These are phyloP conservation scores for Mycena crocata DNA, from an alignment of 768 basidiomycete species.

Conservation along the genomic window DNA sequence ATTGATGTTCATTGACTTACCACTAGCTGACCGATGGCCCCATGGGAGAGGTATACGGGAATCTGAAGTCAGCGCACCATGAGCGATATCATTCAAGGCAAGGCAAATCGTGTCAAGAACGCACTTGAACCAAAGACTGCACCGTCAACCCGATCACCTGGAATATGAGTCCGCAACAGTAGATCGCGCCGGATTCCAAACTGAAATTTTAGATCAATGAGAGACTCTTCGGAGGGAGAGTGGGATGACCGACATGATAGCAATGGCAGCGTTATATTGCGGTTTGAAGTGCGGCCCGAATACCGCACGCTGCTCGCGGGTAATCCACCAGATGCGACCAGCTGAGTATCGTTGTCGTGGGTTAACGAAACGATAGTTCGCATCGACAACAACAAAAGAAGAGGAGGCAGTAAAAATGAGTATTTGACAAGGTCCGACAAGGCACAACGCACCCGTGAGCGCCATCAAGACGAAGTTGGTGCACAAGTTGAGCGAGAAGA, in stretches of 20 bases:
- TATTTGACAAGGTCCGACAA: too few species aligned
- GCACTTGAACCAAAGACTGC: slow-evolving; percentile 1
- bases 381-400: too few species aligned
- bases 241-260: slow-evolving; percentile 16
- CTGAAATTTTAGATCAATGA: not conserved
- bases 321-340: slow-evolving; percentile 26
- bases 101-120: not conserved
- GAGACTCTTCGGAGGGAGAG: not conserved
- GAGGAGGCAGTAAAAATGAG: too few species aligned
- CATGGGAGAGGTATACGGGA: slow-evolving; percentile 18
- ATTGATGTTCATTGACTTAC: not conserved
- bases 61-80: not conserved
- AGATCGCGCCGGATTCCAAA: slow-evolving; percentile 26
- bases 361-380: too few species aligned
- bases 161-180: slow-evolving; percentile 22
- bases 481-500: slow-evolving; percentile 16
- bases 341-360: not conserved
- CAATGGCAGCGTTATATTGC: slow-evolving; percentile 21
- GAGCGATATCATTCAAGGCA: not conserved
- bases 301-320: slow-evolving; percentile 7
- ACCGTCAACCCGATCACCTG: slow-evolving; percentile 15
- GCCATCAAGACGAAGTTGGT: slow-evolving; percentile 21
- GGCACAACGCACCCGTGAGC: slow-evolving; percentile 17
- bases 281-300: slow-evolving; percentile 1
- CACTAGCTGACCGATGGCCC: slow-evolving; percentile 18